phyloP scores from a whole-genome alignment of 2,329 filamentous ascomycete genomes.

The Talaromyces sp. region DNA sequence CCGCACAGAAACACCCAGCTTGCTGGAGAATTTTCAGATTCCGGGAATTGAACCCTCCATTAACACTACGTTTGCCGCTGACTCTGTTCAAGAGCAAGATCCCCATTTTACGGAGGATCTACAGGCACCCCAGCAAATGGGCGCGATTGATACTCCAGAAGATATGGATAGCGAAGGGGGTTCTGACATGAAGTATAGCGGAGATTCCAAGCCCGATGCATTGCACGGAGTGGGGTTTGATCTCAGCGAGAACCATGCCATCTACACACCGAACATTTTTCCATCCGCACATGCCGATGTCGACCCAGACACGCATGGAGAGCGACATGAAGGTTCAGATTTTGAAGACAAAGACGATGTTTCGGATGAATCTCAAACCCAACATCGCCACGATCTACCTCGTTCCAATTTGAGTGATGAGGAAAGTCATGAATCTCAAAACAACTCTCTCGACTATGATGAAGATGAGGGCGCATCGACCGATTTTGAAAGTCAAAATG shows the following conservation, averaged over 20 bases:
- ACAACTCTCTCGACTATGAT: slow-evolving; percentile 6
- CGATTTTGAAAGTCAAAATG: slow-evolving; percentile 3
- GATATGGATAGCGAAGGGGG: background rate
- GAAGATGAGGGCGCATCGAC: slow-evolving; percentile 6
- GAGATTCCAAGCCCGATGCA: background rate
- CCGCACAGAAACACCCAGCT: background rate
- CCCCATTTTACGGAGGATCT: background rate
- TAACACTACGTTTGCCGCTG: background rate
- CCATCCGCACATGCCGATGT: background rate
- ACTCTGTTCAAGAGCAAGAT: background rate
- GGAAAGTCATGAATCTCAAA: slow-evolving; percentile 15
- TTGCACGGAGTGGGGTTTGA: too few species aligned
- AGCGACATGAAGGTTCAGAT: background rate
- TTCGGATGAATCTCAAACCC: background rate
- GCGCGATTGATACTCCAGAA: background rate
- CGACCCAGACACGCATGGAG: background rate
- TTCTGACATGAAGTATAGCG: background rate
- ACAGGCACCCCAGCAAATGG: background rate
- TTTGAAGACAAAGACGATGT: slow-evolving; percentile 5
- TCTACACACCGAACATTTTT: background rate
- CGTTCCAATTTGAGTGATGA: slow-evolving; percentile 4
- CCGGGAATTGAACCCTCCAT: background rate
- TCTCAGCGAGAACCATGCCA: too few species aligned
- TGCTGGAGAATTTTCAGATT: background rate
- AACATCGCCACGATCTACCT: background rate